Evolutionary conservation across 1,139 yeast genomes (phyloP).

Genomic region (Meyerozyma carpophila): DNA sequence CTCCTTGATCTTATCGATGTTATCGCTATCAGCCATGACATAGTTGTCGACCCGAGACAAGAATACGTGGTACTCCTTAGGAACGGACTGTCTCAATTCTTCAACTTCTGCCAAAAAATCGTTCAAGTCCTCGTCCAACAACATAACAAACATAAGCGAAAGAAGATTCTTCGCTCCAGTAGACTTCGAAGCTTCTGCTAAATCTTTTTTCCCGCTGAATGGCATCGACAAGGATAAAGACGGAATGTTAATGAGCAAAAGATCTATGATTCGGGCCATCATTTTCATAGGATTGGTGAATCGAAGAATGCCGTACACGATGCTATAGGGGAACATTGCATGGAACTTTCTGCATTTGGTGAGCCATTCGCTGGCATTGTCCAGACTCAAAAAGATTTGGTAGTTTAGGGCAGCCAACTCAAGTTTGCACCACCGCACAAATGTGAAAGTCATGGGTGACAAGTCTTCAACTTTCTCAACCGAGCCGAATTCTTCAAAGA

Average conservation of each 20-base stretch:
- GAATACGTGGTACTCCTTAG: constrained; percentile 16
- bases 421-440: constrained; percentile 75
- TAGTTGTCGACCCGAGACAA: constrained; percentile 23
- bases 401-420: constrained; percentile 82
- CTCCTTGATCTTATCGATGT: constrained; percentile 17
- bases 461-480: constrained; percentile 53
- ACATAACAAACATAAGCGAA: constrained; percentile 64
- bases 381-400: constrained; percentile 73
- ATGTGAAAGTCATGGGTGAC: constrained; percentile 61
- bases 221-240: constrained; percentile 17
- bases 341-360: constrained; percentile 67
- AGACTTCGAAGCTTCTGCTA: constrained; percentile 13
- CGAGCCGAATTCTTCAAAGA: constrained; percentile 62
- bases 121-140: constrained; percentile 73
- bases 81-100: constrained; percentile 29
- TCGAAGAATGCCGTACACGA: constrained; percentile 68
- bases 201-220: constrained; percentile 13
- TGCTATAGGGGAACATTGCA: constrained; percentile 65
- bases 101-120: constrained; percentile 54
- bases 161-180: constrained; percentile 62
- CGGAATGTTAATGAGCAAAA: constrained; percentile 74
- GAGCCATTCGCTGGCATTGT: constrained; percentile 69
- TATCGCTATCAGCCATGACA: constrained; percentile 12
- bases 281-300: constrained; percentile 85
- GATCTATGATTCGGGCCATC: constrained; percentile 69